Evolutionary conservation across 257 asterid species (phyloP).

Genomic region (Dorcoceras hygrometricum): DNA sequence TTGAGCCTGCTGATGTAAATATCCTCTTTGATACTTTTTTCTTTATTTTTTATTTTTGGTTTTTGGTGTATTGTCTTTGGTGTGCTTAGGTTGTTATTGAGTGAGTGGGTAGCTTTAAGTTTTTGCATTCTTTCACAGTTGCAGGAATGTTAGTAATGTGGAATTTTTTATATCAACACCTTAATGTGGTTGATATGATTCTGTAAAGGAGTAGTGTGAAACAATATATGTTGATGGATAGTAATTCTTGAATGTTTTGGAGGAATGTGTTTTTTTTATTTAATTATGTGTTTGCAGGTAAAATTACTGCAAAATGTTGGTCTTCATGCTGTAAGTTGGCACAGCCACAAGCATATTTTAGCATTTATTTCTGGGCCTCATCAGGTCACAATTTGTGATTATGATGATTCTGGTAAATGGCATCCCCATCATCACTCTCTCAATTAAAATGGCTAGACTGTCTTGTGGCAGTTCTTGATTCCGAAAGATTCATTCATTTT

Average conservation of each 20-base stretch:
- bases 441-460: slow-evolving; percentile 5
- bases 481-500: slow-evolving; percentile 5
- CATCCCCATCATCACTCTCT: slow-evolving; percentile 21
- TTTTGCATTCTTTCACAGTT: background rate
- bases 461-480: slow-evolving; percentile 13
- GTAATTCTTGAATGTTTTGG: slow-evolving; percentile 7
- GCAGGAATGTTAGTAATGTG: background rate
- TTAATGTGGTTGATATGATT: background rate
- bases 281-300: slow-evolving; percentile 42
- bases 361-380: slow-evolving; percentile 83
- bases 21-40: slow-evolving; percentile 14
- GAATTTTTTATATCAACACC: background rate
- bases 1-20: slow-evolving; percentile 64
- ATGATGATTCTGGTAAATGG: slow-evolving; percentile 68
- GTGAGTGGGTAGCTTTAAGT: slow-evolving; percentile 11
- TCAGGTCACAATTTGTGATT: slow-evolving; percentile 75
- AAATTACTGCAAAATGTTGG: slow-evolving; percentile 58
- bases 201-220: slow-evolving; percentile 9
- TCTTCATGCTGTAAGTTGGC: slow-evolving; percentile 80
- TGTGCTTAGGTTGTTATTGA: background rate
- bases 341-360: slow-evolving; percentile 65
- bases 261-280: slow-evolving; percentile 1
- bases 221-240: slow-evolving; percentile 4
- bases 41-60: background rate
- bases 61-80: background rate